A percentile compares a stretch with the other conserved stretches of the same genome.
phyloP scores from a whole-genome alignment of 495 filamentous ascomycete genomes.

The Xylaria flabelliformis region DNA sequence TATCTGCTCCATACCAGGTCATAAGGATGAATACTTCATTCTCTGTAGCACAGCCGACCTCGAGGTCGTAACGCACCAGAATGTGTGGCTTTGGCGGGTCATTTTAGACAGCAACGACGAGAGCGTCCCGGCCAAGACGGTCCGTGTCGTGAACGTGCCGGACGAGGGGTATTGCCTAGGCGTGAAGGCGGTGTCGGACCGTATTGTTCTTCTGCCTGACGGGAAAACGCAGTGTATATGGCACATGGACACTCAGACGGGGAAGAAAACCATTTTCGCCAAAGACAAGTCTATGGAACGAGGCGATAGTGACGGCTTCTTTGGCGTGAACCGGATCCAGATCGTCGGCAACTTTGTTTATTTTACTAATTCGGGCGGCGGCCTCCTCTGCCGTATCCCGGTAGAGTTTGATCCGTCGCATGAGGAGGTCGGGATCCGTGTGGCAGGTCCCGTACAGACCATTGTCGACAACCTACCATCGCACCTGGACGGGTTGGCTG shows the following conservation, averaged over 20 bases:
- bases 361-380: slow-evolving; percentile 41
- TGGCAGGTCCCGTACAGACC: slow-evolving; percentile 33
- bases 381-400: slow-evolving; percentile 37
- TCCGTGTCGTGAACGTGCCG: slow-evolving; percentile 28
- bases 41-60: slow-evolving; percentile 35
- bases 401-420: slow-evolving; percentile 32
- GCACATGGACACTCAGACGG: slow-evolving; percentile 37
- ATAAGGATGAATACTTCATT: slow-evolving; percentile 35
- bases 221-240: slow-evolving; percentile 35
- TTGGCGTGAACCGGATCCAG: slow-evolving; percentile 38
- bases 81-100: slow-evolving; percentile 39
- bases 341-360: slow-evolving; percentile 34
- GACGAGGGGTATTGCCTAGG: slow-evolving; percentile 35
- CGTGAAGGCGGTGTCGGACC: slow-evolving; percentile 32
- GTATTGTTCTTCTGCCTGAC: slow-evolving; percentile 36
- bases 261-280: slow-evolving; percentile 26
- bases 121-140: slow-evolving; percentile 30
- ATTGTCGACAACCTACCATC: slow-evolving; percentile 31
- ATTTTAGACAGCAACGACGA: slow-evolving; percentile 35
- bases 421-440: slow-evolving; percentile 32
- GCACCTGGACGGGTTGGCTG: slow-evolving; percentile 38
- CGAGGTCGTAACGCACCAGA: slow-evolving; percentile 27
- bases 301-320: slow-evolving; percentile 31
- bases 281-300: slow-evolving; percentile 37
- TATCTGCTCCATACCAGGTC: slow-evolving; percentile 35